Conservation (phyloP, 371 early-diverging fungal genomes). For the Haplosporangium sp. region DNA sequence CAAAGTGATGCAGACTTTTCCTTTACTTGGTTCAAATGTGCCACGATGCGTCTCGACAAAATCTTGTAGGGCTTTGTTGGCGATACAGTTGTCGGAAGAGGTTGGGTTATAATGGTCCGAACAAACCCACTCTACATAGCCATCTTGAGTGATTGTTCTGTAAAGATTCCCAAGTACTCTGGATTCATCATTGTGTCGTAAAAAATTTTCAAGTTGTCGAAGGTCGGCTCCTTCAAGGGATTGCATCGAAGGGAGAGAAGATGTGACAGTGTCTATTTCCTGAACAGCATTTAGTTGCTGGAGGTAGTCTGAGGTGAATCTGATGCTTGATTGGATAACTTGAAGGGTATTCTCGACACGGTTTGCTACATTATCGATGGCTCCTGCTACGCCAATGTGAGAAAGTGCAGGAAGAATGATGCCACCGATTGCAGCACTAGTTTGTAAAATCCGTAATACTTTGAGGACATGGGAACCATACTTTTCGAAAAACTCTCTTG, state of each 20-base stretch:
- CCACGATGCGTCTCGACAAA: neutral
- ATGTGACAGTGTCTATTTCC: neutral
- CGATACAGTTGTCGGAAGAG: neutral
- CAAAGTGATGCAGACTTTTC: neutral
- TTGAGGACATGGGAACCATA: conserved; percentile 16
- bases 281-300: neutral
- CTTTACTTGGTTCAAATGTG: neutral
- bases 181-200: conserved; percentile 7
- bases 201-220: conserved; percentile 14
- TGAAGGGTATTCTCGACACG: neutral
- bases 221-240: conserved; percentile 21
- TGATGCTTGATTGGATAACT: conserved; percentile 1
- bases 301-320: neutral
- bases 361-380: neutral
- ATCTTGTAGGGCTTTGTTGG: neutral
- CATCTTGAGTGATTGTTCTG: conserved; percentile 13
- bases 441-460: neutral
- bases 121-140: conserved; percentile 28
- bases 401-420: neutral
- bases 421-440: neutral
- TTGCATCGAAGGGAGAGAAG: neutral
- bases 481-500: conserved; percentile 12
- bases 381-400: neutral
- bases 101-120: conserved; percentile 3
- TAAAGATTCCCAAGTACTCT: conserved; percentile 10